A percentile compares a stretch with the other conserved stretches of the same genome.
phyloP scores from a whole-genome alignment of 164 flowering plant species.

The Stephania japonica region DNA sequence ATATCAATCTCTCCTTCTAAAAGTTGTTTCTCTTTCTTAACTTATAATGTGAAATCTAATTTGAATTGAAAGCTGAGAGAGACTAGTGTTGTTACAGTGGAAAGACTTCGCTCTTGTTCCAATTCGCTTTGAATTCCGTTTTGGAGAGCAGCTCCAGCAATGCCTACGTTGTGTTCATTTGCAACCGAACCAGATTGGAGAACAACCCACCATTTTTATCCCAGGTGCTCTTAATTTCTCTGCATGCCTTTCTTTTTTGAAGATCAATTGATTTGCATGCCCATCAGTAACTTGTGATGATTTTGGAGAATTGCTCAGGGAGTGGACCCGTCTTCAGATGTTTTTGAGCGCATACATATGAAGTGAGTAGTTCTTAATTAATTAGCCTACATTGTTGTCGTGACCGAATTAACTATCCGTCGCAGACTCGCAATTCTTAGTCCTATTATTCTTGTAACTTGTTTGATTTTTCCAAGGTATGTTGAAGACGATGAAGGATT shows the following conservation, averaged over 20 bases:
- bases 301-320: conserved; percentile 35
- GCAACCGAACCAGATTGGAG: conserved; percentile 56
- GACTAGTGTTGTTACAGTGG: conserved; percentile 37
- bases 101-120: conserved; percentile 82
- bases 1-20: not conserved
- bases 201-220: conserved; percentile 73
- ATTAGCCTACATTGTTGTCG: not conserved
- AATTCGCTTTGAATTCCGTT: conserved; percentile 64
- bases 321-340: conserved; percentile 51
- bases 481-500: conserved; percentile 72
- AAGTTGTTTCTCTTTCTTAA: no score
- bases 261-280: not conserved
- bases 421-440: not conserved
- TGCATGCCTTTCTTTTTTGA: not conserved
- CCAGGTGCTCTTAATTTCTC: conserved; percentile 32
- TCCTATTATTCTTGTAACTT: not conserved
- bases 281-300: not conserved
- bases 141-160: conserved; percentile 3
- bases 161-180: conserved; percentile 50
- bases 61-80: no score
- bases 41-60: no score
- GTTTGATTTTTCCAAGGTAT: conserved; percentile 38
- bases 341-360: conserved; percentile 57
- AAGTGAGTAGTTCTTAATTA: conserved; percentile 45
- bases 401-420: not conserved